These are phyloP conservation scores for Solanum gracilifrons DNA, from an alignment of 257 asterid species.

Conservation along the genomic window DNA sequence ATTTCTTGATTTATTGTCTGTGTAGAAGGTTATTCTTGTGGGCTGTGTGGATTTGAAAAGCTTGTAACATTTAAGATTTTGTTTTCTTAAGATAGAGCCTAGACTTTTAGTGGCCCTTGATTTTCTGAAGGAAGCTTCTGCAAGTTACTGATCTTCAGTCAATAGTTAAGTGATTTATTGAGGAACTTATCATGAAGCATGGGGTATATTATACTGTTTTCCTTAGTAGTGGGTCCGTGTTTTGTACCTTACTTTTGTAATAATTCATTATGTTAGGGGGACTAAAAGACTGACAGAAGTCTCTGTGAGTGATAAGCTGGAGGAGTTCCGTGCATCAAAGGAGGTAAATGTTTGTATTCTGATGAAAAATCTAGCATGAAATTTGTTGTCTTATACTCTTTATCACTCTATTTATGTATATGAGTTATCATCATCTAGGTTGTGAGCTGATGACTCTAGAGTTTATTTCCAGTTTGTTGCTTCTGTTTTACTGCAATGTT, in stretches of 20 bases:
- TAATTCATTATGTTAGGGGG: slow-evolving; percentile 23
- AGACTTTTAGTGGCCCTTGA: background rate
- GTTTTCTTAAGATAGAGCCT: background rate
- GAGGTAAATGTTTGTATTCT: slow-evolving; percentile 43
- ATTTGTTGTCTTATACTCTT: background rate
- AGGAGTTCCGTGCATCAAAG: slow-evolving; percentile 89
- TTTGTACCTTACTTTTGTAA: background rate
- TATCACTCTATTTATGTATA: background rate
- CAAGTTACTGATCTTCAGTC: background rate
- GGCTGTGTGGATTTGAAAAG: background rate
- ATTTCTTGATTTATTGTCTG: background rate
- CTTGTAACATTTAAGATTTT: background rate
- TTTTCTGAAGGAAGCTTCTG: background rate
- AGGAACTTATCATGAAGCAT: background rate
- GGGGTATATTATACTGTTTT: background rate
- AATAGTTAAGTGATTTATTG: background rate
- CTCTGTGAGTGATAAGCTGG: slow-evolving; percentile 85
- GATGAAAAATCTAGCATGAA: background rate
- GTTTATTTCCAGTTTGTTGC: background rate
- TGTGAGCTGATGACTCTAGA: background rate
- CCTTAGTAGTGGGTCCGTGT: background rate
- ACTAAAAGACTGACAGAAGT: slow-evolving; percentile 59
- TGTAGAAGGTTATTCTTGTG: background rate
- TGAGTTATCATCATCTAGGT: background rate
- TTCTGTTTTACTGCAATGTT: background rate